Base-by-base conservation (phyloP, 129 eudicot species). In the Escallonia rubra region DNA sequence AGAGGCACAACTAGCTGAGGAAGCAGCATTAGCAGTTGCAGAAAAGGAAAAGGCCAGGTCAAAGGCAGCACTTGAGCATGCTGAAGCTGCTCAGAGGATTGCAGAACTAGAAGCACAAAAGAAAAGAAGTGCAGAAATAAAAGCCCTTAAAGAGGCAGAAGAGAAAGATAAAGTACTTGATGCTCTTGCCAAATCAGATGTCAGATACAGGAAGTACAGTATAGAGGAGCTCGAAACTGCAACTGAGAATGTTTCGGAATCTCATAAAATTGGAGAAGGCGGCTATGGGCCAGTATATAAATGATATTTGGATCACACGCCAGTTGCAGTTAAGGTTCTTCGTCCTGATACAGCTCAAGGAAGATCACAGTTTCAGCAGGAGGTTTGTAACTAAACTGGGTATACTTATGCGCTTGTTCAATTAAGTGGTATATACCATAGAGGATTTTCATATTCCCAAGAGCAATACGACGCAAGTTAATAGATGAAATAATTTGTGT, bases 301-400 rank as follows among this genome's bases (percentile, higher is more conserved):
- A 66, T 84, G 96, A 60, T 72, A 82, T 47, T 46, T 88, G 65
- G 96, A 88, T 69, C 96, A 88, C 64, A 88, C 96, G 3, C 85
- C 77, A 7, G 83, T 69, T 42, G 96, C 96, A 0, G 88, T 88
- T 14, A 88, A 88, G 67, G 96, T 85, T 62, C 88, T 88, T 0
- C 86, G 91, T 2, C 91, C 96, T 1, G 91, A 88, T 78, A 91
- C 91, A 38, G 85, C 89, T 67, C 91, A 88, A 61, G 96, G 96
- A 61, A 80, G 86, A 78, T 75, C 82, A 7, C 96, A 88, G 52
- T 85, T 88, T 85, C 86, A 88, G 23, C 91, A 88, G 67, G 96
- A 88, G 82, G 89, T 80, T 52, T 13, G 61, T 41, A 41, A 10
- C 59, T 8, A 38, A 60, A 62, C 39, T 8, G 8, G 43, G 5